Evolutionary conservation across 257 asterid species (phyloP), one percentile per base, ranked within the genome.

Genomic region (Solanum paucissectum): DNA sequence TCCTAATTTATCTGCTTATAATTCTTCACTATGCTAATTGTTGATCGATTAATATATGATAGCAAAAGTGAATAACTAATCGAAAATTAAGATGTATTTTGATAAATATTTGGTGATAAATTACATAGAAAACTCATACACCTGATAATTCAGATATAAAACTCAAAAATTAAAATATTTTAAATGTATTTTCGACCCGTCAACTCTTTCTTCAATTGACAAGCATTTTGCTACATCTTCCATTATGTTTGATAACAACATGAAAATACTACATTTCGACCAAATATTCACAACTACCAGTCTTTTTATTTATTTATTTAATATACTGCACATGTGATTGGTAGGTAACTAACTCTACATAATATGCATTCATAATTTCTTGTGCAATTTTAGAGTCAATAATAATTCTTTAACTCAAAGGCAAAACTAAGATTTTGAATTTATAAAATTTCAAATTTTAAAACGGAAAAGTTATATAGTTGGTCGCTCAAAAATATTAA

Each of bases 81-180:
- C 1, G 13, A 64, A 0, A 0, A 0, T 64, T 2, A 25, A 25
- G 2, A 0, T 64, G 1, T 5, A 0, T 25, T 64, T 64, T 12
- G 0, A n/a, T n/a, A 64, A 62, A 9, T 60, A 60, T 23, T 62
- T 62, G 0, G 6, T 23, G 0, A 62, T 23, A 9, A 60, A 23
- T 62, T 10, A 23, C 3, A 0, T 62, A 62, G 0, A 21, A 62
- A n/a, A 62, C 2, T n/a, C 2, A 25, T 11, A 25, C 1, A 64
- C 0, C 0, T 64, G 0, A 64, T n/a, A 64, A 64, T 64, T n/a
- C 1, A 2, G 0, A 64, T 64, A 64, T 25, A 10, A 64, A n/a
- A 1, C 34, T 64, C 0, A 25, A 64, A 64, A 25, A 25, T n/a
- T 11, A 1, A 64, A 64, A 64, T 64, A 62, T 9, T 62, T 62